A percentile compares a stretch with the other conserved stretches of the same genome.
Evolutionary conservation across 2,329 filamentous ascomycete genomes (phyloP).

Genomic region (Phaeosphaeriaceae sp.): DNA sequence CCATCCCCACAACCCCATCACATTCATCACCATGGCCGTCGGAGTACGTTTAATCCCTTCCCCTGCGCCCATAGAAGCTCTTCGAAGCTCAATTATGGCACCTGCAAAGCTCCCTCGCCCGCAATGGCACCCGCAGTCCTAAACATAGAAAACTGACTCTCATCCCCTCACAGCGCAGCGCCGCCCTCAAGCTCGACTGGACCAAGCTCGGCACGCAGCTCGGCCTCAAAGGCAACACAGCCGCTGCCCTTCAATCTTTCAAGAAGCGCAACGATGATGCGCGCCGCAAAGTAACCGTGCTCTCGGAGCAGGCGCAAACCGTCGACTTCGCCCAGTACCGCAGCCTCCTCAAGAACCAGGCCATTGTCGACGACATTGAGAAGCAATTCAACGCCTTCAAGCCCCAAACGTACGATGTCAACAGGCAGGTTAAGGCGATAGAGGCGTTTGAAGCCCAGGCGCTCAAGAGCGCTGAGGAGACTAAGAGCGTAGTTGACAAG

Average conservation of each 20-base stretch:
- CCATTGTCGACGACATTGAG: conserved; percentile 96
- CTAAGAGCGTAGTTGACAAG: conserved; percentile 93
- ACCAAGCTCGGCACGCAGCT: conserved; percentile 91
- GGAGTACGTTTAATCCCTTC: conserved; percentile 47
- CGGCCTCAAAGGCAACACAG: conserved; percentile 94
- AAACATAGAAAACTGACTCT: conserved; percentile 40
- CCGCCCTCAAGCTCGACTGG: conserved; percentile 99
- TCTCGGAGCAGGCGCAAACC: conserved; percentile 81
- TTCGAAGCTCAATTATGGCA: conserved; percentile 36
- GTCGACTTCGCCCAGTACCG: conserved; percentile 97
- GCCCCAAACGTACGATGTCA: conserved; percentile 90
- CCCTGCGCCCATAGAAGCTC: conserved; percentile 26
- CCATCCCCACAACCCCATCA: conserved; percentile 43
- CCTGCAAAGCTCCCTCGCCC: conserved; percentile 28
- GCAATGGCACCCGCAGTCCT: conserved; percentile 35
- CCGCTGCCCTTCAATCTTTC: conserved; percentile 88
- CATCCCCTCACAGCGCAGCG: conserved; percentile 75
- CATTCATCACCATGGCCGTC: conserved; percentile 53
- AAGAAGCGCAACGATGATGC: conserved; percentile 99
- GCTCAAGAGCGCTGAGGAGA: conserved; percentile 94
- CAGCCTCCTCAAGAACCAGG: conserved; percentile 90
- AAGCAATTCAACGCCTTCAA: conserved; percentile 91
- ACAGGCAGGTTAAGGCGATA: conserved; percentile 95
- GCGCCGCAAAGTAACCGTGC: conserved; percentile 86
- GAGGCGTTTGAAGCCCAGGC: conserved; percentile 98